phyloP scores from a whole-genome alignment of 1,284 basidiomycete genomes.

The Moesziomyces globuligerus region DNA sequence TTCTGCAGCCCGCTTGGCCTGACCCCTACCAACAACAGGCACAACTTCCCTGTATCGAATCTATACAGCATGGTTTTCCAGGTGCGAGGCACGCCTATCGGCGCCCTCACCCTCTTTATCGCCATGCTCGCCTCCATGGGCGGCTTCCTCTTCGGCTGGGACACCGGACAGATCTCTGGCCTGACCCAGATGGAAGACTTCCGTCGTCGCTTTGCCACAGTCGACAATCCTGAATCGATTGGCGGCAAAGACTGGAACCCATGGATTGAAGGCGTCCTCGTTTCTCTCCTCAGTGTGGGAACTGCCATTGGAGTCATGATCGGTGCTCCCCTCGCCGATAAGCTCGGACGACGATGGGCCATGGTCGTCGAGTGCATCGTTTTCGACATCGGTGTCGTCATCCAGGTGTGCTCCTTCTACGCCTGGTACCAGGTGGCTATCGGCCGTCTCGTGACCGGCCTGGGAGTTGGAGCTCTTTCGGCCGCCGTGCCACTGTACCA shows the following conservation, averaged over 20 bases:
- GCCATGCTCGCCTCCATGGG: constrained; percentile 80
- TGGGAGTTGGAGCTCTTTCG: constrained; percentile 69
- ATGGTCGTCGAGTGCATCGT: constrained; percentile 77
- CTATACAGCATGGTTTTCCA: constrained; percentile 36
- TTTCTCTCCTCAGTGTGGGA: constrained; percentile 73
- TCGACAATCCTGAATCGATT: constrained; percentile 11
- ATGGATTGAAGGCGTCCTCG: constrained; percentile 73
- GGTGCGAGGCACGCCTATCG: constrained; percentile 61
- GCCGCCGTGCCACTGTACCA: constrained; percentile 81
- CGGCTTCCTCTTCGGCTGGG: constrained; percentile 78
- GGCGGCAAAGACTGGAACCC: constrained; percentile 50
- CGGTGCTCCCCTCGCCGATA: constrained; percentile 72
- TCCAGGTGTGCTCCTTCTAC: constrained; percentile 68
- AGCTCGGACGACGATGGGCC: constrained; percentile 76
- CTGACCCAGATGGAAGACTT: constrained; percentile 81
- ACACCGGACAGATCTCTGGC: constrained; percentile 81
- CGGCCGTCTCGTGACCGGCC: constrained; percentile 75
- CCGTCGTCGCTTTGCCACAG: constrained; percentile 73
- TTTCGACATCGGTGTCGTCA: constrained; percentile 77
- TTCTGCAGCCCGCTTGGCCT: neutral
- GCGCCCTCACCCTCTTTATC: constrained; percentile 73
- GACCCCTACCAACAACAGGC: neutral
- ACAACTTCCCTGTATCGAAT: neutral
- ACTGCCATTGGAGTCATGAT: constrained; percentile 65
- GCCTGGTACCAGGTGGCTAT: constrained; percentile 70